A percentile compares a stretch with the other conserved stretches of the same genome.
phyloP scores from a whole-genome alignment of 106 monocot species.

The Acanthochlamys bracteata region DNA sequence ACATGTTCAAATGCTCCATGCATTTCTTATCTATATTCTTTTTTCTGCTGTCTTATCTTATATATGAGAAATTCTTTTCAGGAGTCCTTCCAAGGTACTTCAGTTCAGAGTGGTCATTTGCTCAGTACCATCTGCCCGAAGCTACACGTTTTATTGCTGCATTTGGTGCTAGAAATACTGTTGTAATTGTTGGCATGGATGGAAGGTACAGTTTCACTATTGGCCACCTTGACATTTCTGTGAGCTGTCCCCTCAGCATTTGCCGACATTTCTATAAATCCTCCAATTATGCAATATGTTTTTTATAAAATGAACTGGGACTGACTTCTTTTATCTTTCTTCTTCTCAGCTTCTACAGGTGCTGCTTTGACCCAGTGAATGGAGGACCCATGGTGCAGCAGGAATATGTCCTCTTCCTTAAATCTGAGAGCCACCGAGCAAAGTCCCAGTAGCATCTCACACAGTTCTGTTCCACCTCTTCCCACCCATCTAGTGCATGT shows the following conservation, averaged over 20 bases:
- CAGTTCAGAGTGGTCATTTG: slow-evolving; percentile 98
- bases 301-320: no score
- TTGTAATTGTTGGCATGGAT: slow-evolving; percentile 75
- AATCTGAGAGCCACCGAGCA: slow-evolving; percentile 20
- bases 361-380: slow-evolving; percentile 49
- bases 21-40: neutral
- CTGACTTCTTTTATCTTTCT: neutral
- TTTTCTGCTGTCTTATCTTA: neutral
- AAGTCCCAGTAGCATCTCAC: neutral
- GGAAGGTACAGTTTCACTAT: slow-evolving; percentile 50
- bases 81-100: slow-evolving; percentile 91
- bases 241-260: neutral
- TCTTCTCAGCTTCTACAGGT: slow-evolving; percentile 54
- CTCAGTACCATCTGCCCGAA: slow-evolving; percentile 85
- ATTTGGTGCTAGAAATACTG: slow-evolving; percentile 72
- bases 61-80: slow-evolving; percentile 19
- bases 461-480: neutral
- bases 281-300: no score
- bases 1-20: neutral
- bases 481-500: neutral
- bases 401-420: slow-evolving; percentile 50
- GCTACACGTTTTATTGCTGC: slow-evolving; percentile 62
- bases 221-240: neutral
- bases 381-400: slow-evolving; percentile 58
- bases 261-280: no score